These are phyloP conservation scores for Pseudopyricularia cyperi DNA, from an alignment of 2,329 filamentous ascomycete genomes.

Conservation along the genomic window DNA sequence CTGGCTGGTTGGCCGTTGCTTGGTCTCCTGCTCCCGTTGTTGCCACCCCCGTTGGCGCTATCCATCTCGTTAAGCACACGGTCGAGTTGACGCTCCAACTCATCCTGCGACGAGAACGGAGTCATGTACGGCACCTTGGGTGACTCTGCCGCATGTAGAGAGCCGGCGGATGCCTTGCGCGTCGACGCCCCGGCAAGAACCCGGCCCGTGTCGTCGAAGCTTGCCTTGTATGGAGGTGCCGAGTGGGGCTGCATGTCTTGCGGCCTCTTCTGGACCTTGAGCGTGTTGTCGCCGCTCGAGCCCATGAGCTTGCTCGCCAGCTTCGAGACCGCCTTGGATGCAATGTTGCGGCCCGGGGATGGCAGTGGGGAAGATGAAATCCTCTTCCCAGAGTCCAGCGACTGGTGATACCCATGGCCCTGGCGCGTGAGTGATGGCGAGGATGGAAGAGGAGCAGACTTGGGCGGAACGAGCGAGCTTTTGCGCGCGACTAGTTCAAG, in stretches of 20 bases:
- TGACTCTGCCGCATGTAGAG: background rate
- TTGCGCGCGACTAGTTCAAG: slow-evolving; percentile 26
- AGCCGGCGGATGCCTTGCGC: background rate
- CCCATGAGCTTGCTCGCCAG: slow-evolving; percentile 9
- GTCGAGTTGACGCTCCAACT: background rate
- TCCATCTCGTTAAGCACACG: background rate
- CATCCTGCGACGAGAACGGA: background rate
- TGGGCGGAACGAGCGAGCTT: slow-evolving; percentile 6
- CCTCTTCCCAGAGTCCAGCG: background rate
- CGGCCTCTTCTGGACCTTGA: slow-evolving; percentile 6
- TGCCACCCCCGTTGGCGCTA: background rate
- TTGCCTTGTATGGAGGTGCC: background rate
- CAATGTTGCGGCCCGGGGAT: background rate
- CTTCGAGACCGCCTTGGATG: background rate
- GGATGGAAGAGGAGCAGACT: background rate
- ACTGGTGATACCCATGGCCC: background rate
- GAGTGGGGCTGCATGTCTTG: slow-evolving; percentile 3
- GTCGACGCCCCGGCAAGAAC: background rate
- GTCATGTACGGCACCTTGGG: background rate
- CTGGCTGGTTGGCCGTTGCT: background rate
- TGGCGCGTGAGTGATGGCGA: background rate
- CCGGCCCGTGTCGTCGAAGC: background rate
- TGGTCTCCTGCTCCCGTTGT: slow-evolving; percentile 4
- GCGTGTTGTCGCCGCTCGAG: background rate
- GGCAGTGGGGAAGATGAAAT: background rate